phyloP scores from a whole-genome alignment of 768 basidiomycete genomes.

The Dictyophora rubrovolvata region DNA sequence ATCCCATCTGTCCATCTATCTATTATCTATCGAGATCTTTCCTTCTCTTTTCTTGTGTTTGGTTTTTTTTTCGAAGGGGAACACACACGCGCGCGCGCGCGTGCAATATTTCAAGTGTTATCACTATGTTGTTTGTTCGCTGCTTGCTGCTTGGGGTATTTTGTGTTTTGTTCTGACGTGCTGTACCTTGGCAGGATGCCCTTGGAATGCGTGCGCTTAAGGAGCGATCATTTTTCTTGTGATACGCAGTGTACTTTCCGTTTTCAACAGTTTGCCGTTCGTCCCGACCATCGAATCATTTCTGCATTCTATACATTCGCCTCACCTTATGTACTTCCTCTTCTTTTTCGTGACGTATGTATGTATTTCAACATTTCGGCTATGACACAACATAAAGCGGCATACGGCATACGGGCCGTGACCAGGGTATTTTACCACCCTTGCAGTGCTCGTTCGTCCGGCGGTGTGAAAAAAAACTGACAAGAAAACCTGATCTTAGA shows the following conservation, averaged over 20 bases:
- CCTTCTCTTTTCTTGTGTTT: too few relatives aligned
- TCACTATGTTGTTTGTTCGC: background rate
- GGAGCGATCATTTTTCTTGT: slow-evolving; percentile 75
- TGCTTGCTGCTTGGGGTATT: background rate
- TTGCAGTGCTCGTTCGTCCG: background rate
- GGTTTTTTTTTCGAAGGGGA: background rate
- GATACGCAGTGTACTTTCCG: slow-evolving; percentile 10
- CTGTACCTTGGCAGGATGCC: slow-evolving; percentile 39
- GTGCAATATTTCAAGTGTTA: background rate
- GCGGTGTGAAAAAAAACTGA: background rate
- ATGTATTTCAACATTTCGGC: too few relatives aligned
- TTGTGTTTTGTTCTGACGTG: slow-evolving; percentile 5
- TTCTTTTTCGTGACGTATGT: background rate
- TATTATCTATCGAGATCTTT: too few relatives aligned
- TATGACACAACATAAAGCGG: too few relatives aligned
- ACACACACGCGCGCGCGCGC: too few relatives aligned
- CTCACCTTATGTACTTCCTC: background rate
- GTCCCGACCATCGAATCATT: too few relatives aligned
- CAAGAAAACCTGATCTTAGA: background rate
- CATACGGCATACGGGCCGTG: background rate
- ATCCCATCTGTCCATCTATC: background rate
- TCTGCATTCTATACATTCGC: too few relatives aligned
- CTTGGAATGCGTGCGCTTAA: slow-evolving; percentile 74
- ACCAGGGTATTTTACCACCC: background rate
- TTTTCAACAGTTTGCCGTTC: too few relatives aligned